Evolutionary conservation across 2,329 filamentous ascomycete species (phyloP).

Genomic region (Colletotrichum plurivorum): DNA sequence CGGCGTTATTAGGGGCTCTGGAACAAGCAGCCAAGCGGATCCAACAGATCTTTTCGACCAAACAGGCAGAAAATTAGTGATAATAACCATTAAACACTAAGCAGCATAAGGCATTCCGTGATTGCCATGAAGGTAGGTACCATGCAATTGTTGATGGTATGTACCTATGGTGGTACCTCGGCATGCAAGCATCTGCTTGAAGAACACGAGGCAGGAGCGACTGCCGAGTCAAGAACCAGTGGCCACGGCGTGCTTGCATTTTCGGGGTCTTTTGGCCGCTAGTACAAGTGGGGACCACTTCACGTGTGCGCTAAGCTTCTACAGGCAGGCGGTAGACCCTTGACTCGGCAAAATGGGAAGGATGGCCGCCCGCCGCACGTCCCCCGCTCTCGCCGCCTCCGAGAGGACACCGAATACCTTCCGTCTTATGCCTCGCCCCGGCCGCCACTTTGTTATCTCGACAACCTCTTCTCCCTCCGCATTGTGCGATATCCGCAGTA

Average conservation of each 20-base stretch:
- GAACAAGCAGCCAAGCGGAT: too few relatives aligned
- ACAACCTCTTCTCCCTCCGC: neutral
- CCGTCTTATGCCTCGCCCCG: conserved; percentile 21
- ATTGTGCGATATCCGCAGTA: neutral
- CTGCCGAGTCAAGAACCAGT: conserved; percentile 23
- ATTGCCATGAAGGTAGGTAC: too few relatives aligned
- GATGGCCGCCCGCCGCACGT: conserved; percentile 20
- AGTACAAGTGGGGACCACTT: conserved; percentile 3
- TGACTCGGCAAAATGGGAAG: conserved; percentile 26
- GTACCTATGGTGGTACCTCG: neutral
- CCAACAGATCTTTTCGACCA: too few relatives aligned
- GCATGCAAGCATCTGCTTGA: neutral
- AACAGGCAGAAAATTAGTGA: too few relatives aligned
- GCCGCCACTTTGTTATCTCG: conserved; percentile 1
- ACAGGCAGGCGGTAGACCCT: conserved; percentile 10
- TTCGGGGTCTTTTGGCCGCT: conserved; percentile 25
- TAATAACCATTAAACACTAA: too few relatives aligned
- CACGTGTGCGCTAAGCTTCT: conserved; percentile 1
- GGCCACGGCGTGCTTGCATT: conserved; percentile 17
- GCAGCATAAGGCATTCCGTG: neutral
- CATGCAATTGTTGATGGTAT: neutral
- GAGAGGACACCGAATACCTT: conserved; percentile 33
- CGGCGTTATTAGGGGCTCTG: conserved; percentile 8
- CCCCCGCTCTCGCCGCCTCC: conserved; percentile 36
- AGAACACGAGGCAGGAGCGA: conserved; percentile 1